Percentiles rank a stretch among this genome's conserved stretches.
Conservation (phyloP, 352 stramenopile genomes). For the Phytophthora chlamydospora region DNA sequence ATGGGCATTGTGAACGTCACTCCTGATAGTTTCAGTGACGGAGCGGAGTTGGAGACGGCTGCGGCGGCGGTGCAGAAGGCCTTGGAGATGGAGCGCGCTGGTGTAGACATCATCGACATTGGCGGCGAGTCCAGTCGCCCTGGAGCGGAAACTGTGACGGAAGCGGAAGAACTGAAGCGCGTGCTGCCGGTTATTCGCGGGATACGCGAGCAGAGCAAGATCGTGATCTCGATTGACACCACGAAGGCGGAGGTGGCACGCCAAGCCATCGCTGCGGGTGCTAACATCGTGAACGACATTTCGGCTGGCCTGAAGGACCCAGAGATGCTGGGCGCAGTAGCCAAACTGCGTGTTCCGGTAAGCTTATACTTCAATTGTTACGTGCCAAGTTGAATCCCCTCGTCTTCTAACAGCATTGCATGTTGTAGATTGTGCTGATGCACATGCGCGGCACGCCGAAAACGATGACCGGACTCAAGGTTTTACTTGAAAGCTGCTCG, state of each 20-base stretch:
- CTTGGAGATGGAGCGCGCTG: conserved; percentile 88
- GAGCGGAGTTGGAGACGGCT: conserved; percentile 44
- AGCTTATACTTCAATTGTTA: conserved; percentile 7
- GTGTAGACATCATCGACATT: conserved; percentile 97
- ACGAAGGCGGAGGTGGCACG: conserved; percentile 91
- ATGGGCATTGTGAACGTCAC: conserved; percentile 99
- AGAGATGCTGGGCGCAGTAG: conserved; percentile 91
- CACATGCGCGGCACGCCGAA: conserved; percentile 97
- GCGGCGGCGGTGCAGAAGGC: conserved; percentile 83
- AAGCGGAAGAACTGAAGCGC: conserved; percentile 92
- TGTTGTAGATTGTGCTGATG: conserved; percentile 93
- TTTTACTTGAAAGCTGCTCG: conserved; percentile 15
- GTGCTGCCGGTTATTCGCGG: conserved; percentile 94
- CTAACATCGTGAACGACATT: conserved; percentile 98
- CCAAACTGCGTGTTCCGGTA: conserved; percentile 84
- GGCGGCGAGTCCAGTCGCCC: conserved; percentile 98
- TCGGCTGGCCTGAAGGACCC: conserved; percentile 93
- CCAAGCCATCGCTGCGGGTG: conserved; percentile 91
- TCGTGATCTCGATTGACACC: conserved; percentile 98
- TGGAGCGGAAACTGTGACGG: conserved; percentile 86
- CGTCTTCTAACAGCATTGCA: conserved; percentile 1
- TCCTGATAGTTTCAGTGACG: conserved; percentile 97
- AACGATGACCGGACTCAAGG: conserved; percentile 94
- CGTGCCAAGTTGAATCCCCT: no score
- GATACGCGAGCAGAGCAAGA: conserved; percentile 74